These are phyloP conservation scores for Tuber brumale DNA, from an alignment of 495 filamentous ascomycete genomes.

Conservation along the genomic window DNA sequence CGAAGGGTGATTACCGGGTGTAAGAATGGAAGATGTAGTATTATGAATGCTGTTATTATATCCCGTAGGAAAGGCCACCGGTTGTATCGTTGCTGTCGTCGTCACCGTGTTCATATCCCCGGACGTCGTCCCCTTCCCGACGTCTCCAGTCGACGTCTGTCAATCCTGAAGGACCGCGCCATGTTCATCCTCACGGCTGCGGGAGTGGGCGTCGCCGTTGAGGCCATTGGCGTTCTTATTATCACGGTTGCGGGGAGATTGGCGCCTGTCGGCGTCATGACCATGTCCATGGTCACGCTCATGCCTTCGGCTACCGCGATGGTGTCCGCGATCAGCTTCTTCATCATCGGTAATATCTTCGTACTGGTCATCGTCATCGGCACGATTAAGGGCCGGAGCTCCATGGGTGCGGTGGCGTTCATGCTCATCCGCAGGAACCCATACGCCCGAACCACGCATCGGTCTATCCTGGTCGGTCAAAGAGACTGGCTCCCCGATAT, in stretches of 20 bases:
- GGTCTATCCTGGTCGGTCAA: constrained; percentile 78
- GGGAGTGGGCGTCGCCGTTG: constrained; percentile 6
- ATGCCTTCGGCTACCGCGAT: constrained; percentile 9
- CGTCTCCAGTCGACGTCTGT: constrained; percentile 39
- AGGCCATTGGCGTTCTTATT: neutral
- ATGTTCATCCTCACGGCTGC: constrained; percentile 21
- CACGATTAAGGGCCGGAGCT: constrained; percentile 34
- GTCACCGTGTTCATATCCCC: constrained; percentile 7
- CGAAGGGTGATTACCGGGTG: constrained; percentile 22
- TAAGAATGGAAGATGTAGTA: constrained; percentile 23
- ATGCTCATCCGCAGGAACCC: constrained; percentile 81
- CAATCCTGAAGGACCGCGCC: constrained; percentile 26
- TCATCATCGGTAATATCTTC: constrained; percentile 50
- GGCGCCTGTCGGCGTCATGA: constrained; percentile 6
- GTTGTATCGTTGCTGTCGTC: constrained; percentile 1
- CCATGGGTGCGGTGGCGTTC: constrained; percentile 38
- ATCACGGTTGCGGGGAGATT: constrained; percentile 5
- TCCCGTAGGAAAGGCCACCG: constrained; percentile 16
- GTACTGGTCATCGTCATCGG: constrained; percentile 57
- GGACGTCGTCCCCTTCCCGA: constrained; percentile 20
- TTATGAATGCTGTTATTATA: constrained; percentile 10
- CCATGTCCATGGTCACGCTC: constrained; percentile 5
- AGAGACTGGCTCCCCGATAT: constrained; percentile 60
- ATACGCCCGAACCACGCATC: constrained; percentile 68
- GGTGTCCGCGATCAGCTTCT: constrained; percentile 12